Evolutionary conservation across 2,329 filamentous ascomycete species (phyloP).

Genomic region (Cytospora mali): DNA sequence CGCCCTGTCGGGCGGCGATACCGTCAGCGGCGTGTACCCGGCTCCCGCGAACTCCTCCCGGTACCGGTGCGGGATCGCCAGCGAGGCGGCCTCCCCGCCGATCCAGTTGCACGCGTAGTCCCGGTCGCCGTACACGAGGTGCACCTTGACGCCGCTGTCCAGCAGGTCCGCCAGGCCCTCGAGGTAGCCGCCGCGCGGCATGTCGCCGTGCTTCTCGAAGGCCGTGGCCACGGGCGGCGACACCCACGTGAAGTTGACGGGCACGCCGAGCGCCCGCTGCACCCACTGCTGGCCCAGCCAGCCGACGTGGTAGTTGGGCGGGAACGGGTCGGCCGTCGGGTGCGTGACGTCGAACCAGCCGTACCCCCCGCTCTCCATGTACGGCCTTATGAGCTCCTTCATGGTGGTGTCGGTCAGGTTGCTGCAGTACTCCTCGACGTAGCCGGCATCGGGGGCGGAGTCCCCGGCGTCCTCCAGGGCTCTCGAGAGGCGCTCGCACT

Average conservation of each 20-base stretch:
- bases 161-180: conserved; percentile 53
- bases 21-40: conserved; percentile 65
- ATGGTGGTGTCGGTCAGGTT: background rate
- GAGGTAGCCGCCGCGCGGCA: conserved; percentile 38
- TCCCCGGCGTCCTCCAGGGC: conserved; percentile 42
- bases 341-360: conserved; percentile 63
- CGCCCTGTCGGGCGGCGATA: conserved; percentile 51
- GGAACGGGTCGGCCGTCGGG: conserved; percentile 53
- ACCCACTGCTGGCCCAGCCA: conserved; percentile 60
- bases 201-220: conserved; percentile 41
- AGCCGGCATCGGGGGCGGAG: conserved; percentile 36
- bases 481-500: conserved; percentile 46
- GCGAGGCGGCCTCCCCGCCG: conserved; percentile 51
- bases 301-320: conserved; percentile 53
- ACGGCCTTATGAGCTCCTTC: background rate
- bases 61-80: conserved; percentile 59
- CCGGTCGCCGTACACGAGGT: conserved; percentile 58
- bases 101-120: conserved; percentile 57
- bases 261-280: conserved; percentile 59
- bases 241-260: conserved; percentile 57
- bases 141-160: conserved; percentile 56
- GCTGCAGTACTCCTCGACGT: conserved; percentile 24
- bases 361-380: conserved; percentile 28
- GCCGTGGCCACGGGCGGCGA: conserved; percentile 44
- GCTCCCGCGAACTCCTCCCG: conserved; percentile 62